phyloP scores from a whole-genome alignment of 768 basidiomycete genomes.

The Sistotremastrum niveocremeum region DNA sequence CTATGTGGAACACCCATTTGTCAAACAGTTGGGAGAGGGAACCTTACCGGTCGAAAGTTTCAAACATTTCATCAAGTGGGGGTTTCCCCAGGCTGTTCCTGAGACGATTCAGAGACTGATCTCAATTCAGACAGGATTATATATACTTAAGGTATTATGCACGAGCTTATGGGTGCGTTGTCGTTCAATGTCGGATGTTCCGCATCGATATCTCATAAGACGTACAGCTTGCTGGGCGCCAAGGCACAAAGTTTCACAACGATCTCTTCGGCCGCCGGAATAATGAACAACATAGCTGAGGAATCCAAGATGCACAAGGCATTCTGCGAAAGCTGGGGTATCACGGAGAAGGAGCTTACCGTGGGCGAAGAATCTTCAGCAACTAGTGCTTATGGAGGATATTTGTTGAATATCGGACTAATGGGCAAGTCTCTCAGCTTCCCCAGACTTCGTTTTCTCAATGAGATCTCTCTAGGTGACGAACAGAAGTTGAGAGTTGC shows the following conservation, averaged over 20 bases:
- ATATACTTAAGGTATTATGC: slow-evolving; percentile 74
- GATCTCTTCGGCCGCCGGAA: slow-evolving; percentile 50
- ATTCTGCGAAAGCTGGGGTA: slow-evolving; percentile 60
- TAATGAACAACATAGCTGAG: slow-evolving; percentile 45
- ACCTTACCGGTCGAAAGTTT: slow-evolving; percentile 55
- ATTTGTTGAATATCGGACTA: slow-evolving; percentile 65
- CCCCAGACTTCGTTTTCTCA: background rate
- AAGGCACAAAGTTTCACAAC: slow-evolving; percentile 55
- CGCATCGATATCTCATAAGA: background rate
- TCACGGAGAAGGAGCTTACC: slow-evolving; percentile 46
- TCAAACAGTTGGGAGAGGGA: slow-evolving; percentile 59
- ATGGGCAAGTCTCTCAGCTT: slow-evolving; percentile 30
- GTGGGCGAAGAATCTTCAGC: slow-evolving; percentile 50
- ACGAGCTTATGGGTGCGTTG: slow-evolving; percentile 55
- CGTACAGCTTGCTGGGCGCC: slow-evolving; percentile 51
- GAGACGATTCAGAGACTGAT: background rate
- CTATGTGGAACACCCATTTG: slow-evolving; percentile 79
- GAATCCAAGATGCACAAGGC: slow-evolving; percentile 63
- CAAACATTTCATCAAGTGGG: slow-evolving; percentile 71
- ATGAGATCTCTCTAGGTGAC: slow-evolving; percentile 38
- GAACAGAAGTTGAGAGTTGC: slow-evolving; percentile 62
- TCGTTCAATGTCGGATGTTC: background rate
- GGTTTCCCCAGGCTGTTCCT: slow-evolving; percentile 9
- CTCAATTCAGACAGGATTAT: slow-evolving; percentile 55
- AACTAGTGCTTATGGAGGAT: slow-evolving; percentile 80